phyloP scores from a whole-genome alignment of 1,139 yeast species.

The Zygosaccharomyces pseudobailii region DNA sequence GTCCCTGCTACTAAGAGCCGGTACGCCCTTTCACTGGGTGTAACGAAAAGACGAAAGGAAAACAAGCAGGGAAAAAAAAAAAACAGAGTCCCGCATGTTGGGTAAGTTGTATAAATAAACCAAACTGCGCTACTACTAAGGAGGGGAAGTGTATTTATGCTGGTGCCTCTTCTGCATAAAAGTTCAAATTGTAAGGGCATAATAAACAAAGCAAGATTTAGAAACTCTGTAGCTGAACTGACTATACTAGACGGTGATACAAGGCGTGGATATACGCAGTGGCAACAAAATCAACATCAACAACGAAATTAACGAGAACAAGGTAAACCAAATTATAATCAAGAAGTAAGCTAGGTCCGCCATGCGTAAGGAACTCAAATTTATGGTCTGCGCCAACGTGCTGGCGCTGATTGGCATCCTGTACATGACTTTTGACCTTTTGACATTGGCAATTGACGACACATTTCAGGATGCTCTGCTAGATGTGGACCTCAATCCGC shows the following conservation, averaged over 20 bases:
- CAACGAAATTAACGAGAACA: not conserved
- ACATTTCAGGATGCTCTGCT: slow-evolving; percentile 58
- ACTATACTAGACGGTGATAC: not conserved
- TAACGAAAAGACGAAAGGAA: not conserved
- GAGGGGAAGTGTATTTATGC: not conserved
- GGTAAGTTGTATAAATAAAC: not conserved
- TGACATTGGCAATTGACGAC: slow-evolving; percentile 71
- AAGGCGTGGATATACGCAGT: not conserved
- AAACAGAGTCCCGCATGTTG: not conserved
- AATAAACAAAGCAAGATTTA: not conserved
- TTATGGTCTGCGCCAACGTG: slow-evolving; percentile 54
- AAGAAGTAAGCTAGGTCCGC: not conserved
- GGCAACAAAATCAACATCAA: not conserved
- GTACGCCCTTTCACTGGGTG: slow-evolving; percentile 1
- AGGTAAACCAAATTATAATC: not conserved
- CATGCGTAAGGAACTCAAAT: slow-evolving; percentile 53
- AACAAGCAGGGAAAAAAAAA: not conserved
- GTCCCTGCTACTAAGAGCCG: slow-evolving; percentile 1
- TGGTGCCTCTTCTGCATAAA: not conserved
- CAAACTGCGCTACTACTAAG: not conserved
- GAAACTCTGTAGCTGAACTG: not conserved
- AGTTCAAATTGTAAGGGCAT: not conserved
- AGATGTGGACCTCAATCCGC: slow-evolving; percentile 52
- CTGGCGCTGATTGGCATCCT: slow-evolving; percentile 51
- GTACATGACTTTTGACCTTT: slow-evolving; percentile 66